Percentiles rank a stretch among this genome's conserved stretches.
These are phyloP conservation scores for Stemphylium vesicarium DNA, from an alignment of 2,329 filamentous ascomycete species.

Conservation along the genomic window DNA sequence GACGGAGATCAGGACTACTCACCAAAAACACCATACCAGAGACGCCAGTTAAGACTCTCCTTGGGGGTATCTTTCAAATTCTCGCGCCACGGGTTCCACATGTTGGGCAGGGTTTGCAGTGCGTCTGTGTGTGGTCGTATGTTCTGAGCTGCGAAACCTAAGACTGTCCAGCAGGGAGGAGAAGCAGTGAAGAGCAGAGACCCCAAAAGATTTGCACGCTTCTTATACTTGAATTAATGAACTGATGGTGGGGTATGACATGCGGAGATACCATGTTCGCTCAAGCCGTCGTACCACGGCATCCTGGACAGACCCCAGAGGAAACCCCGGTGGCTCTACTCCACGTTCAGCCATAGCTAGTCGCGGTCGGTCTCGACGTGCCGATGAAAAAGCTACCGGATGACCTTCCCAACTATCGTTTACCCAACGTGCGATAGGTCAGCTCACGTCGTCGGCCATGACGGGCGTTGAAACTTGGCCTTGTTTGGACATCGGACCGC, in stretches of 20 bases:
- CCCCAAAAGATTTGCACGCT: background rate
- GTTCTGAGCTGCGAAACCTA: constrained; percentile 5
- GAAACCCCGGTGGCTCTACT: background rate
- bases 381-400: constrained; percentile 2
- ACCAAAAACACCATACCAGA: constrained; percentile 75
- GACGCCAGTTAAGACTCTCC: constrained; percentile 76
- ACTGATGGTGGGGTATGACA: constrained; percentile 6
- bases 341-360: constrained; percentile 5
- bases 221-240: constrained; percentile 7
- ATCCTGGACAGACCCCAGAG: constrained; percentile 8
- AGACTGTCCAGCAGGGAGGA: constrained; percentile 5
- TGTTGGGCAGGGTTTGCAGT: constrained; percentile 22
- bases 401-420: constrained; percentile 3
- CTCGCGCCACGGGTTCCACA: constrained; percentile 46
- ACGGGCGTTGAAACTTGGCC: constrained; percentile 4
- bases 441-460: constrained; percentile 1
- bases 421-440: constrained; percentile 3
- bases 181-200: background rate
- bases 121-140: background rate
- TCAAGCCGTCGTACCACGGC: background rate
- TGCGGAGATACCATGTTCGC: constrained; percentile 5
- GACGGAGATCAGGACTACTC: constrained; percentile 3
- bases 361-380: background rate
- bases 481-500: constrained; percentile 1
- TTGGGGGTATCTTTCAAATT: constrained; percentile 69